These are phyloP conservation scores for sweet orange (Citrus sinensis) DNA, from an alignment of 345 rosid species.

Conservation along the genomic window DNA sequence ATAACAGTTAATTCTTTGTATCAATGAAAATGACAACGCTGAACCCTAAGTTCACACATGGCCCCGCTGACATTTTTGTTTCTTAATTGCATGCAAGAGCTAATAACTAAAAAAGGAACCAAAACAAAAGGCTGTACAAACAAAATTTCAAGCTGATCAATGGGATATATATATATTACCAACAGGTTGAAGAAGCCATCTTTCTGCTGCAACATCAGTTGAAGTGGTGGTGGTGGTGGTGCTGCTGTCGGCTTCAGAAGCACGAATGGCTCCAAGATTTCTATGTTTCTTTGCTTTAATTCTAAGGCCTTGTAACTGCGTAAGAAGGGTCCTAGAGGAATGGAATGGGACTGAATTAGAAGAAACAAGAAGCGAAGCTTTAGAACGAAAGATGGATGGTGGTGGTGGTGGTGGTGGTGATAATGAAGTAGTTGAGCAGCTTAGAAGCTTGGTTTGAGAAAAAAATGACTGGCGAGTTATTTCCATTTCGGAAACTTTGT, in stretches of 20 bases:
- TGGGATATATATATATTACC: slow-evolving; percentile 26
- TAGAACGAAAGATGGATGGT: slow-evolving; percentile 23
- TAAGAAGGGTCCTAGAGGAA: slow-evolving; percentile 15
- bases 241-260: slow-evolving; percentile 41
- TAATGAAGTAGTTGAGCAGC: slow-evolving; percentile 20
- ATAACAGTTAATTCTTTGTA: background rate
- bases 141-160: background rate
- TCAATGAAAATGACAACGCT: background rate
- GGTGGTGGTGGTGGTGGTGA: slow-evolving; percentile 9
- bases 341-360: slow-evolving; percentile 19
- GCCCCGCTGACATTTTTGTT: background rate
- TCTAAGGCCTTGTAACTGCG: slow-evolving; percentile 25
- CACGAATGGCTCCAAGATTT: slow-evolving; percentile 26
- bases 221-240: slow-evolving; percentile 22
- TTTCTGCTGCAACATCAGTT: slow-evolving; percentile 33
- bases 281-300: slow-evolving; percentile 20
- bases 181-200: slow-evolving; percentile 89
- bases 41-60: background rate
- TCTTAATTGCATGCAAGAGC: background rate
- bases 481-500: slow-evolving; percentile 24
- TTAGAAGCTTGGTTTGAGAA: slow-evolving; percentile 22
- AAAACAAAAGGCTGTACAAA: too few species aligned
- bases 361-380: slow-evolving; percentile 23
- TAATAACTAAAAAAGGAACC: too few species aligned
- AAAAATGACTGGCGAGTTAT: slow-evolving; percentile 27